phyloP scores from a whole-genome alignment of 1,139 yeast genomes.

The Saccharomyces pastorianus region DNA sequence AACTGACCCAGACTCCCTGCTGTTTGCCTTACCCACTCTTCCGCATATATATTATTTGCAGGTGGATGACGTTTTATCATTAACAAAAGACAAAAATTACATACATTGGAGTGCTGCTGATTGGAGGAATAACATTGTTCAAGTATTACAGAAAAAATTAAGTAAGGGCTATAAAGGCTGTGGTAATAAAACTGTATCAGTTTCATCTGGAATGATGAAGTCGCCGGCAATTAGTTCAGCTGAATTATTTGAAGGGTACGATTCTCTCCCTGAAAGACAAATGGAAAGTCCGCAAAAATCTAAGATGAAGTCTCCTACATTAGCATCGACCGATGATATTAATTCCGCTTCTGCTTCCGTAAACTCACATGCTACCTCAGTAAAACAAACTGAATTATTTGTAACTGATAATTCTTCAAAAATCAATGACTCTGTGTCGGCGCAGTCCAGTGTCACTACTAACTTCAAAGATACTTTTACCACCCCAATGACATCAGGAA shows the following conservation, averaged over 20 bases:
- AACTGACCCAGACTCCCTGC: constrained; percentile 62
- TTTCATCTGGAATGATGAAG: constrained; percentile 43
- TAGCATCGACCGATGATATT: not conserved
- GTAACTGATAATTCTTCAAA: not conserved
- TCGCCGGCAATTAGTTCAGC: constrained; percentile 35
- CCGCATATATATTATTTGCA: constrained; percentile 78
- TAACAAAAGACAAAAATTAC: constrained; percentile 35
- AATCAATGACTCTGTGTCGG: constrained; percentile 2
- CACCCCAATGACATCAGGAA: not conserved
- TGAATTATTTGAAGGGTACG: constrained; percentile 29
- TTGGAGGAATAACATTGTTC: constrained; percentile 62
- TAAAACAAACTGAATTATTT: not conserved
- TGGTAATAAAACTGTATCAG: constrained; percentile 58
- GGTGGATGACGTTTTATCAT: constrained; percentile 42
- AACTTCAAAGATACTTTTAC: not conserved
- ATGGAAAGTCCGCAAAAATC: not conserved
- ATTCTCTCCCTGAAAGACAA: not conserved
- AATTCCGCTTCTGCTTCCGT: not conserved
- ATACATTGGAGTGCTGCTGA: constrained; percentile 55
- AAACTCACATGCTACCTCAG: not conserved
- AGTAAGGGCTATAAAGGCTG: constrained; percentile 75
- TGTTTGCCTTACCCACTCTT: constrained; percentile 85
- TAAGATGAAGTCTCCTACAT: not conserved
- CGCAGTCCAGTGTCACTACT: not conserved
- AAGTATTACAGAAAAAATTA: constrained; percentile 53